Conservation (phyloP, 2,329 filamentous ascomycete species). For the Fusarium kyushuense region DNA sequence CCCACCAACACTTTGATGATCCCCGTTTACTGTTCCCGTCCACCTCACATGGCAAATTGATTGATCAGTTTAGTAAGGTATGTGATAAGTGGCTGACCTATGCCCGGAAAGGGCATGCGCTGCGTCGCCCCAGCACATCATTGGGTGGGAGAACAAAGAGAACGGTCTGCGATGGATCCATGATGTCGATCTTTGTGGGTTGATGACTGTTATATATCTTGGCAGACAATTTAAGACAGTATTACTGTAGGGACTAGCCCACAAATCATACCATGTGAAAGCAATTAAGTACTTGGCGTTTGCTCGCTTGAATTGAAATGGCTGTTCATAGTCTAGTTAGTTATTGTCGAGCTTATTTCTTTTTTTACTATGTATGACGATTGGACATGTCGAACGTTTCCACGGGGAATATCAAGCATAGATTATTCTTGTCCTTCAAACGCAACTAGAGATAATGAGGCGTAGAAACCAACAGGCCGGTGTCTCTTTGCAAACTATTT, state of each 20-base stretch:
- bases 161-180: conserved; percentile 6
- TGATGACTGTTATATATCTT: background rate
- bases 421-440: no score
- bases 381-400: rapidly evolving
- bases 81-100: conserved; percentile 16
- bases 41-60: background rate
- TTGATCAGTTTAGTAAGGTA: background rate
- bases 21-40: conserved; percentile 3
- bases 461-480: rapidly evolving
- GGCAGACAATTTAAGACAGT: background rate
- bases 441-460: background rate
- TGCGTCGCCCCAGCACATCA: background rate
- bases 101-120: background rate
- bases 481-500: background rate
- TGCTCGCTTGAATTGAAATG: background rate
- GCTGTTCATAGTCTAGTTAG: background rate
- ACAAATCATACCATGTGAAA: background rate
- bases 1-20: conserved; percentile 1
- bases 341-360: no score
- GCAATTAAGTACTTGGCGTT: background rate
- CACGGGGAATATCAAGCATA: no score
- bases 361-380: background rate
- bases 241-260: background rate
- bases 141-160: background rate
- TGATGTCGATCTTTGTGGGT: background rate